These are phyloP conservation scores for Prunus mira DNA, from an alignment of 306 rosid species.

Conservation along the genomic window DNA sequence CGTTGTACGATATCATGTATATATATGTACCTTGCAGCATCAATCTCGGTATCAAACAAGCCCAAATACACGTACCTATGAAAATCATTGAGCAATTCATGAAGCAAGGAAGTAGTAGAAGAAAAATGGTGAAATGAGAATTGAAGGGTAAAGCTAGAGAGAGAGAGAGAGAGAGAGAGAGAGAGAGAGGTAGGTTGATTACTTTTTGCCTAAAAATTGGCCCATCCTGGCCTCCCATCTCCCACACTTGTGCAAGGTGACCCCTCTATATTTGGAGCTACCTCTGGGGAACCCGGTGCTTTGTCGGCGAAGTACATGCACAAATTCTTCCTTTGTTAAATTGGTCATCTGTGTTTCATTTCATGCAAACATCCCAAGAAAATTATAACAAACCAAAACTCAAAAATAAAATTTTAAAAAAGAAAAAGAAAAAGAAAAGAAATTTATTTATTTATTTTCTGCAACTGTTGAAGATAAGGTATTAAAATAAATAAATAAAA, in stretches of 20 bases:
- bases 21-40: slow-evolving; percentile 76
- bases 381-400: not conserved
- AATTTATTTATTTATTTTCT: not conserved
- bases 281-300: slow-evolving; percentile 99
- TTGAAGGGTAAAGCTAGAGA: too few species aligned
- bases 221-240: slow-evolving; percentile 99
- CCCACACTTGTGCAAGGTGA: slow-evolving; percentile 97
- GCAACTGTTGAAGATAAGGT: slow-evolving; percentile 22
- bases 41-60: slow-evolving; percentile 88
- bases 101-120: not conserved
- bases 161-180: too few species aligned
- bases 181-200: not conserved
- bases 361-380: not conserved
- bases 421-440: not conserved
- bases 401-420: not conserved
- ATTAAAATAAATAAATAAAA: not conserved
- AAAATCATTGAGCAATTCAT: slow-evolving; percentile 6
- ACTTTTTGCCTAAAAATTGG: slow-evolving; percentile 98
- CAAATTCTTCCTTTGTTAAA: slow-evolving; percentile 94
- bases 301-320: slow-evolving; percentile 99
- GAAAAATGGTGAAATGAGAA: not conserved
- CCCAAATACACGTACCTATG: slow-evolving; percentile 92
- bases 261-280: slow-evolving; percentile 99
- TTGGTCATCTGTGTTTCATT: slow-evolving; percentile 66
- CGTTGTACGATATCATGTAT: not conserved